Evolutionary conservation across 495 filamentous ascomycete species (phyloP), one percentile per base, ranked within the genome.

Genomic region (Penicillium herquei): DNA sequence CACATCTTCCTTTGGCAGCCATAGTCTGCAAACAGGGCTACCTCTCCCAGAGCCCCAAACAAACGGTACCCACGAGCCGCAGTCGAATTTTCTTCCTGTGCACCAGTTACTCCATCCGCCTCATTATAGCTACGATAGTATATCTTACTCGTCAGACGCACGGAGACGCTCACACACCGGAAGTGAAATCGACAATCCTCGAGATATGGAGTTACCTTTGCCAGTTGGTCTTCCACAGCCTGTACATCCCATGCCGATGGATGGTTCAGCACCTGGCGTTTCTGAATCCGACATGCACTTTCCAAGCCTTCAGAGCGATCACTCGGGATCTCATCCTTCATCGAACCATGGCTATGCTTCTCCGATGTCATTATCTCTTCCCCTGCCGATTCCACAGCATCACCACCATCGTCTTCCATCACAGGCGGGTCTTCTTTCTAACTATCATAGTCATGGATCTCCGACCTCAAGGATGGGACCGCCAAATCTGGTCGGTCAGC

Each of bases 401-500:
- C 87, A 89, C 64, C 89, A 92, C 62, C 87, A 89, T 63, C 81
- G 82, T 32, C 78, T 92, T 6, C 88, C 88, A 13, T 78, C 85
- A 48, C 84, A 85, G 46, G 78, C 79, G 6, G 78, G 79, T n/a
- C 80, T 68, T 10, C 63, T 61, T 32, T 30, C 63, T 35, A 17
- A 55, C 43, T 37, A 30, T n/a, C 58, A 62, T 59, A 67, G 60
- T 47, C 49, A 63, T 39, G 66, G 65, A 34, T 54, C 64, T 10
- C 55, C 61, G 70, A 7, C 51, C 63, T 41, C 40, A 66, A 34
- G 48, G 70, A 69, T 39, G 2, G 51, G 49, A 16, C 64, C 84
- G 31, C 85, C 86, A 21, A 91, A 83, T 64, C 81, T 92, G 57
- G 88, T 96, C 54, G 90, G 89, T 43, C 83, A 90, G 62, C 82